A percentile compares a stretch with the other conserved stretches of the same genome.
Evolutionary conservation across 2,329 filamentous ascomycete genomes (phyloP).

Genomic region (Cercospora beticola): DNA sequence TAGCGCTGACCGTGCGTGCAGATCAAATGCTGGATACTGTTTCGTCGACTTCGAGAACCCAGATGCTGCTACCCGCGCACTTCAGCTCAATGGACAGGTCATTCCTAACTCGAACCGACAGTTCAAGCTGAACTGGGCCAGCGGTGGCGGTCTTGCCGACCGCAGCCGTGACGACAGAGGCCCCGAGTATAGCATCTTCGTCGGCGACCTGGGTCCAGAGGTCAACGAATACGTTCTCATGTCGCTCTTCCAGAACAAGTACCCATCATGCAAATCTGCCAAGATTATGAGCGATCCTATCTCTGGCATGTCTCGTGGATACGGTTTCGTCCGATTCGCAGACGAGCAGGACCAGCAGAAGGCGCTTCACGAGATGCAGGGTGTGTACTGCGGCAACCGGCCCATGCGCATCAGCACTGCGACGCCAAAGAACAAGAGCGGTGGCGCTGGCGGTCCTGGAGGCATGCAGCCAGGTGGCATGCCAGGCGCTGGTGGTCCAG

Average conservation of each 20-base stretch:
- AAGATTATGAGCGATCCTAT: constrained; percentile 99
- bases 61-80: constrained; percentile 84
- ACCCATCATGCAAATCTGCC: constrained; percentile 95
- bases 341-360: constrained; percentile 95
- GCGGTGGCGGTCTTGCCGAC: constrained; percentile 90
- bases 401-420: constrained; percentile 98
- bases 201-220: constrained; percentile 94
- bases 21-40: constrained; percentile 94
- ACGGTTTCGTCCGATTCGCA: constrained; percentile 96
- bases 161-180: constrained; percentile 92
- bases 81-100: constrained; percentile 81
- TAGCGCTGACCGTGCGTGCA: constrained; percentile 15
- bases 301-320: constrained; percentile 94
- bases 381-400: constrained; percentile 96
- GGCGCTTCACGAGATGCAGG: constrained; percentile 96
- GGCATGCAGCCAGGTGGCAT: constrained; percentile 61
- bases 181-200: constrained; percentile 95
- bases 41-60: constrained; percentile 89
- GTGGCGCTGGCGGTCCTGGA: constrained; percentile 46
- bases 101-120: constrained; percentile 93
- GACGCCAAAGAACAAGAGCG: constrained; percentile 86
- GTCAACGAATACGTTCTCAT: constrained; percentile 98
- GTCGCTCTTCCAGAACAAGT: constrained; percentile 93
- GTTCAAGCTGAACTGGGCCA: constrained; percentile 99
- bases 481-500: constrained; percentile 49